These are phyloP conservation scores for Scolecobasidium constrictum DNA, from an alignment of 2,329 filamentous ascomycete genomes.

Conservation along the genomic window DNA sequence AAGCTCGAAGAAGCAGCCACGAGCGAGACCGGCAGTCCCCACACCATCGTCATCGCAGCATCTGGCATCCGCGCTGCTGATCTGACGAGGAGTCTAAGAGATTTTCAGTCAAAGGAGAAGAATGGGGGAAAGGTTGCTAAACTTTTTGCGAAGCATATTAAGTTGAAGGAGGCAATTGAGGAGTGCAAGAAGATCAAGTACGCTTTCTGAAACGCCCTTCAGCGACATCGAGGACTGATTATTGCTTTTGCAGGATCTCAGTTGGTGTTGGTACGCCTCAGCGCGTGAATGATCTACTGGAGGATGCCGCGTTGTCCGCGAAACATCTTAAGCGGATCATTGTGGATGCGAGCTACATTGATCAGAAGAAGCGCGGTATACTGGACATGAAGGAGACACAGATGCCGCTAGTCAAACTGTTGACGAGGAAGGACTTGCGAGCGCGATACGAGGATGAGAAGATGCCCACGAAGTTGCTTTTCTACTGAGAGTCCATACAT, in stretches of 20 bases:
- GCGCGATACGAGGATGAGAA: slow-evolving; percentile 49
- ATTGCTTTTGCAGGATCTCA: slow-evolving; percentile 49
- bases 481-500: slow-evolving; percentile 42
- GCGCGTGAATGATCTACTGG: slow-evolving; percentile 69
- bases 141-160: slow-evolving; percentile 97
- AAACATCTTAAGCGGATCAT: slow-evolving; percentile 67
- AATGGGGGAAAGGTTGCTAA: slow-evolving; percentile 64
- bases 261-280: slow-evolving; percentile 87
- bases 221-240: not conserved
- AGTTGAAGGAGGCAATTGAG: slow-evolving; percentile 73
- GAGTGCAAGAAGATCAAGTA: slow-evolving; percentile 55
- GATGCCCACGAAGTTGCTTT: slow-evolving; percentile 44
- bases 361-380: slow-evolving; percentile 87
- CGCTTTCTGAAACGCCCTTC: slow-evolving; percentile 10
- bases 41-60: slow-evolving; percentile 79
- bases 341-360: slow-evolving; percentile 84
- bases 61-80: slow-evolving; percentile 82
- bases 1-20: slow-evolving; percentile 55
- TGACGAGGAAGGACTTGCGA: slow-evolving; percentile 61
- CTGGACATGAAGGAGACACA: slow-evolving; percentile 93
- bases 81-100: slow-evolving; percentile 61
- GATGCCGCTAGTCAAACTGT: slow-evolving; percentile 64
- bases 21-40: slow-evolving; percentile 49
- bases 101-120: slow-evolving; percentile 66
- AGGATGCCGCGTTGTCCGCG: slow-evolving; percentile 67